Evolutionary conservation across 139 green algal genomes (phyloP), one percentile per base, ranked within the genome.

Genomic region (Auxenochlorella pyrenoidosa): DNA sequence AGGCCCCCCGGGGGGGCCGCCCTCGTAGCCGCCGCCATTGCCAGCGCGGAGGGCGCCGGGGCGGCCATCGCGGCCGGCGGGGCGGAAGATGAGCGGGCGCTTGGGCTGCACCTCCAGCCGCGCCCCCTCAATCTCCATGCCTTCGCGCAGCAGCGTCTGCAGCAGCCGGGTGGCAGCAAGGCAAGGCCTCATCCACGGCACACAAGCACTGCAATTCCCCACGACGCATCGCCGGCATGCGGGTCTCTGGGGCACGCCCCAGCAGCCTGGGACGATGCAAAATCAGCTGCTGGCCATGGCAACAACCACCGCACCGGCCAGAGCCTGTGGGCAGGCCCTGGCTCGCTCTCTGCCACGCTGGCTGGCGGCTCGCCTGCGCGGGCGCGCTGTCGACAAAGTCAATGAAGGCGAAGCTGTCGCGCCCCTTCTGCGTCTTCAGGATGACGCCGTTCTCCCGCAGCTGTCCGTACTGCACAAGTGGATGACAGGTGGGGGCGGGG

Each of bases 371-470:
- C 58, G 83, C 84, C 84, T 88, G 76, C 12, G 86, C 88, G 34
- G 88, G 84, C 6, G 84, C 85, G 10, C 88, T 22, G 36, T 85
- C 75, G 65, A 89, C 79, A 54, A 94, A 95, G 36, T 94, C 86
- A 13, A 94, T 86, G 68, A 95, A 95, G 15, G 93, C 93, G 76
- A 91, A 94, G 38, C 43, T 88, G 75, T 93, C 87, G 63, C 82
- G 88, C 72, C 86, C 90, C 40, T 88, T 89, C 43, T 88, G 84
- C 30, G 70, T 77, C 89, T 95, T 95, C 26, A 95, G 79, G 40
- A 87, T 93, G 28, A 94, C 86, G 34, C 77, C 89, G 19, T 86
- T 76, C 30, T 54, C 51, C 8, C 85, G 84, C 84, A 88, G 75
- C 38, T n/a, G 75, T 40, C 83, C 83, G 34, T 65, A 85, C 80